Conservation (phyloP, 2,329 filamentous ascomycete species). For the Penicillium corylophilum region DNA sequence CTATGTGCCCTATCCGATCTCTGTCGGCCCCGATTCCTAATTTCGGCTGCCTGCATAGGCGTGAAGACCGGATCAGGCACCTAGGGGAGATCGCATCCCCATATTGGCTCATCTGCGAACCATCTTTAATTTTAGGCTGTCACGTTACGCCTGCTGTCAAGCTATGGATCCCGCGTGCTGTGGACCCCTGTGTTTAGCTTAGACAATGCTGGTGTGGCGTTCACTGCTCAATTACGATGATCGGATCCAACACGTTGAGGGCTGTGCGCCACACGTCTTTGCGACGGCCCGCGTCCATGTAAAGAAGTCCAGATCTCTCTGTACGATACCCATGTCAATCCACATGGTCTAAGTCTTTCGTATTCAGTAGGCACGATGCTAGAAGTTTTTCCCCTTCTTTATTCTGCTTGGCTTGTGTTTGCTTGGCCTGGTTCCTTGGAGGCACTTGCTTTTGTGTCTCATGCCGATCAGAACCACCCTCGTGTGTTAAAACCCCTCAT, state of each 20-base stretch:
- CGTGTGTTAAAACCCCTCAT: not conserved
- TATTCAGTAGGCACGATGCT: not conserved
- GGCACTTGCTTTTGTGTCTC: not conserved
- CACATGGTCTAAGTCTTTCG: slow-evolving; percentile 6
- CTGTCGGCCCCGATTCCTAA: slow-evolving; percentile 4
- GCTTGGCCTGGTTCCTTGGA: not conserved
- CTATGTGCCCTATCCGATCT: slow-evolving; percentile 1
- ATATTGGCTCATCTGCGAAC: not conserved
- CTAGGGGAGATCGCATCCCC: not conserved
- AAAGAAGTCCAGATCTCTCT: slow-evolving; percentile 12
- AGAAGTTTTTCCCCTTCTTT: not conserved
- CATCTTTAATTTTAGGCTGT: not conserved
- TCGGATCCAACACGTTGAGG: slow-evolving; percentile 1
- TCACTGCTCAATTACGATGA: slow-evolving; percentile 1
- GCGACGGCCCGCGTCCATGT: slow-evolving; percentile 12
- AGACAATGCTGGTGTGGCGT: slow-evolving; percentile 6
- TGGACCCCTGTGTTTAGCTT: not conserved
- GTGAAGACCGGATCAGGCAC: not conserved
- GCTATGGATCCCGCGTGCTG: not conserved
- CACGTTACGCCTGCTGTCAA: not conserved
- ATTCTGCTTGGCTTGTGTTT: not conserved
- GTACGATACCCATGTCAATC: slow-evolving; percentile 13
- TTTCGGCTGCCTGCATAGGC: slow-evolving; percentile 11
- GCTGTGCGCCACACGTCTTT: slow-evolving; percentile 3
- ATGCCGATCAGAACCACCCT: not conserved